Evolutionary conservation across 176 grass and related monocot species (phyloP).

Genomic region (Leersia perrieri): DNA sequence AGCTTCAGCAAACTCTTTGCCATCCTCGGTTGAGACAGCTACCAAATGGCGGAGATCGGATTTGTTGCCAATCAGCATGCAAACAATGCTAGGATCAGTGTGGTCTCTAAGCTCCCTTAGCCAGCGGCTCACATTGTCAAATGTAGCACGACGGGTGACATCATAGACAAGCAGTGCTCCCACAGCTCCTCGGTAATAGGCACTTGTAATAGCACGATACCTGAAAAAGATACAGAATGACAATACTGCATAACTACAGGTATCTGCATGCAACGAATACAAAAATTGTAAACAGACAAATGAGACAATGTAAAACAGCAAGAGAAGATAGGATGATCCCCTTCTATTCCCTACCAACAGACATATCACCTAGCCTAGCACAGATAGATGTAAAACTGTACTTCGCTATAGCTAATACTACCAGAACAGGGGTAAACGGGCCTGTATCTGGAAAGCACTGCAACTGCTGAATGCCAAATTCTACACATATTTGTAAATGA

Average conservation of each 20-base stretch:
- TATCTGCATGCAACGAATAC: background rate
- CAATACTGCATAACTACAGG: background rate
- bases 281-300: background rate
- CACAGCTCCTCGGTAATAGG: constrained; percentile 71
- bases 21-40: constrained; percentile 59
- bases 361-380: background rate
- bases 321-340: background rate
- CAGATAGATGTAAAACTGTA: background rate
- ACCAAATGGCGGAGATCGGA: constrained; percentile 69
- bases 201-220: constrained; percentile 75
- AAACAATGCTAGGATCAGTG: constrained; percentile 57
- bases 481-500: background rate
- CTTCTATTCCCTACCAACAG: background rate
- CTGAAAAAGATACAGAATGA: constrained; percentile 19
- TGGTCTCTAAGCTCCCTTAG: constrained; percentile 68
- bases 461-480: background rate
- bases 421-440: background rate
- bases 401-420: background rate
- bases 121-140: constrained; percentile 58
- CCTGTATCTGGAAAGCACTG: background rate
- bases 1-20: constrained; percentile 54
- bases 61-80: constrained; percentile 70
- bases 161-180: constrained; percentile 73
- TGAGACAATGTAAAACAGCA: background rate
- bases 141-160: constrained; percentile 60